These are phyloP conservation scores for Echites panduratus DNA, from an alignment of 257 asterid species.

Conservation along the genomic window DNA sequence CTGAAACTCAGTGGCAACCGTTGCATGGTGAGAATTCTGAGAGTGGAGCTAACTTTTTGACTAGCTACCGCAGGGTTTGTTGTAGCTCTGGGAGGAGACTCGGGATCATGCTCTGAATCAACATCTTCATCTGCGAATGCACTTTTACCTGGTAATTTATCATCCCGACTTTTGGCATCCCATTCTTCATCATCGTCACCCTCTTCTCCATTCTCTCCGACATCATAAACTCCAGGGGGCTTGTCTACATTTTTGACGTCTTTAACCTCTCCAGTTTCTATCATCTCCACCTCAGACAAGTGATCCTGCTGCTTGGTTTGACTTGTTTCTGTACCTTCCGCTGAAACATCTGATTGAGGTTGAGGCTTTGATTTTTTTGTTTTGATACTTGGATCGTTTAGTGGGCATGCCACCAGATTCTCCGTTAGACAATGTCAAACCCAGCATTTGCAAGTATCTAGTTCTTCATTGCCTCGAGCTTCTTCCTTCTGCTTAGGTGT, in stretches of 20 bases:
- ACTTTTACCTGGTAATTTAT: no score
- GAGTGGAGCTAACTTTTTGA: constrained; percentile 27
- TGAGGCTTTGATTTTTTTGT: constrained; percentile 67
- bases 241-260: constrained; percentile 27
- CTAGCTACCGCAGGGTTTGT: constrained; percentile 2
- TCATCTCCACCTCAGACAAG: constrained; percentile 34
- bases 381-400: constrained; percentile 67
- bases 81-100: no score
- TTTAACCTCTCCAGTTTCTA: constrained; percentile 30
- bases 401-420: constrained; percentile 47
- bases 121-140: no score
- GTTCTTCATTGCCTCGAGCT: constrained; percentile 87
- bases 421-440: constrained; percentile 35
- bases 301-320: constrained; percentile 36
- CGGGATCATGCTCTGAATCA: no score
- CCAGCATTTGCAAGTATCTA: constrained; percentile 66
- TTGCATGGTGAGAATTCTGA: constrained; percentile 28
- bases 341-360: constrained; percentile 57
- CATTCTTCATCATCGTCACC: no score
- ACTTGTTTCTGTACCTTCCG: constrained; percentile 36
- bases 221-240: constrained; percentile 32
- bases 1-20: constrained; percentile 30
- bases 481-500: constrained; percentile 92
- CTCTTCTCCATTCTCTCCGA: no score
- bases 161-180: no score